Percentiles rank a stretch among this genome's conserved stretches.
Conservation (phyloP, 2,329 filamentous ascomycete species). For the Ceratocystis ficicola region DNA sequence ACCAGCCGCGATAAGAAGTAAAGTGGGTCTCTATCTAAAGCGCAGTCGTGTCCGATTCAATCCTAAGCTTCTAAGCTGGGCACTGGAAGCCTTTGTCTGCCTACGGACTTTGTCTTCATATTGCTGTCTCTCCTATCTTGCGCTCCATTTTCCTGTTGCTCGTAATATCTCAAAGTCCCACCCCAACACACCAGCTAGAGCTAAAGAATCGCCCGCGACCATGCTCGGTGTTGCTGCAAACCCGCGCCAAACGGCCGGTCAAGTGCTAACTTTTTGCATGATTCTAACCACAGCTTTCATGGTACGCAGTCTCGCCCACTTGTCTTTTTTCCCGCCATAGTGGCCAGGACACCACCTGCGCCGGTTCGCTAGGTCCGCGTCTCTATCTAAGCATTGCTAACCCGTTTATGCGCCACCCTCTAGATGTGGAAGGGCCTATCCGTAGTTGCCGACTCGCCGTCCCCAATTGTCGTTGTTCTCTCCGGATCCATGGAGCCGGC, state of each 20-base stretch:
- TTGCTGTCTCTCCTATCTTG: neutral
- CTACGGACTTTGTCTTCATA: neutral
- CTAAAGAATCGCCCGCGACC: slow-evolving; percentile 21
- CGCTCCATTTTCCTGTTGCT: neutral
- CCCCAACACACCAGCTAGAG: no score
- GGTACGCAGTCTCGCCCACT: slow-evolving; percentile 35
- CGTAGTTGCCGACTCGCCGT: slow-evolving; percentile 60
- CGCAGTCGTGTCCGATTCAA: slow-evolving; percentile 8
- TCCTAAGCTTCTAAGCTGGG: neutral
- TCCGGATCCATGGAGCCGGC: slow-evolving; percentile 77
- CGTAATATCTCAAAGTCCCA: neutral
- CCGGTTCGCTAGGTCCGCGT: neutral
- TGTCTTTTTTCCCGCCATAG: neutral
- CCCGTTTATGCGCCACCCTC: neutral
- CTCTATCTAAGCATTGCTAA: slow-evolving; percentile 1
- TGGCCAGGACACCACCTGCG: neutral
- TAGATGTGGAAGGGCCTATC: slow-evolving; percentile 81
- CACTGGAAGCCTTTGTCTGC: neutral
- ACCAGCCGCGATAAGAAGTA: neutral
- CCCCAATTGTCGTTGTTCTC: slow-evolving; percentile 71
- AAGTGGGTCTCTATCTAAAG: neutral
- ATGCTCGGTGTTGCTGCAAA: slow-evolving; percentile 63
- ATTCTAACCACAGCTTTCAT: slow-evolving; percentile 88
- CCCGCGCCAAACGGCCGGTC: slow-evolving; percentile 66
- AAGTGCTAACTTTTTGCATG: slow-evolving; percentile 81